Conservation (phyloP, 2,329 filamentous ascomycete species). For the Endocalyx cinctus region DNA sequence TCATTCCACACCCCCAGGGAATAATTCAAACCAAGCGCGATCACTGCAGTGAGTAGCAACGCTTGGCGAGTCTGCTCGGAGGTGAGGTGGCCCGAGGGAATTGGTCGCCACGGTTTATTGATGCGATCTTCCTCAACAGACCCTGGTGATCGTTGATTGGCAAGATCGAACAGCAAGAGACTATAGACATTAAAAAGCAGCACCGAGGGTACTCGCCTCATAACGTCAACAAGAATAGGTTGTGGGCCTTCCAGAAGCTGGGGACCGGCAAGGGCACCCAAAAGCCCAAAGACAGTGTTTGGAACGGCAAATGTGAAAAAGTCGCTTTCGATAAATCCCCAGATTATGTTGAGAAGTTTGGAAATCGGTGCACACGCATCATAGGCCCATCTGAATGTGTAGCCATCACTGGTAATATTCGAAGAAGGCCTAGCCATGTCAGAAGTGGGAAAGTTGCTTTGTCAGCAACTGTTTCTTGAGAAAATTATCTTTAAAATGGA, state of each 20-base stretch:
- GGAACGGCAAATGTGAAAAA: background rate
- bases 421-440: too few species aligned
- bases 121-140: background rate
- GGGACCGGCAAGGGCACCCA: background rate
- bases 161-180: background rate
- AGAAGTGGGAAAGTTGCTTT: too few species aligned
- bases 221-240: too few species aligned
- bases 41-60: too few species aligned
- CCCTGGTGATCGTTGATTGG: background rate
- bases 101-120: background rate
- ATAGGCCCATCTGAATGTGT: too few species aligned
- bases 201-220: background rate
- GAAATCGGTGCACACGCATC: too few species aligned
- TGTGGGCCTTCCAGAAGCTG: background rate
- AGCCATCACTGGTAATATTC: too few species aligned
- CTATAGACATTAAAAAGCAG: background rate
- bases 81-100: background rate
- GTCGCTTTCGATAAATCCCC: background rate
- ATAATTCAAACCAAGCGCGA: background rate
- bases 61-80: background rate
- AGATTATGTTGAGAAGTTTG: background rate
- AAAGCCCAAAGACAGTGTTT: background rate
- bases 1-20: background rate
- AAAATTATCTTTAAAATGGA: too few species aligned
- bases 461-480: too few species aligned